Evolutionary conservation across 1,139 yeast species (phyloP), one percentile per base, ranked within the genome.

Genomic region (Hemisphaericaspora subhashii): DNA sequence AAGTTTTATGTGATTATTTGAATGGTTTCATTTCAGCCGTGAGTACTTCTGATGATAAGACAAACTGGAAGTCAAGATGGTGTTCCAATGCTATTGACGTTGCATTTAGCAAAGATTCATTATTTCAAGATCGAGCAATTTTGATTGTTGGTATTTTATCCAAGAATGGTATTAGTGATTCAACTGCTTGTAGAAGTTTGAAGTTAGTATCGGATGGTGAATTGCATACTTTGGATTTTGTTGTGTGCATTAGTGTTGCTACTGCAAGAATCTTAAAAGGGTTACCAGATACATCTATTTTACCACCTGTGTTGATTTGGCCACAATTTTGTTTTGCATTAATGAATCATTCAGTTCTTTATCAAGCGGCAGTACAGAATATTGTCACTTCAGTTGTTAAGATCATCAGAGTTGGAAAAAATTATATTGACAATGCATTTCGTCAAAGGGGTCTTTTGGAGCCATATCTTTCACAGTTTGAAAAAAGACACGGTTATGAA

Each of bases 111-210:
- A 61, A 66, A 11, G 72, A 73, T 23, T 79, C 90, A 0, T 74
- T 82, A 18, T 70, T 87, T 41, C 90, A 87, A 54, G 78, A 81
- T 7, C 70, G 95, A 40, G 88, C 94, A 0, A 66, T 86, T 41
- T 67, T 87, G 47, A 74, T 86, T 5, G 72, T 86, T 22, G 95
- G 96, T 27, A 79, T 84, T 33, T 59, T 87, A 32, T 75, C 88
- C 0, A 79, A 77, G 46, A 62, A 68, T 14, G 89, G 89, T 24
- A 76, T 84, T 13, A 76, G 77, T 37, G 87, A 82, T 52, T 67
- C 73, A 5, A 66, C 84, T 12, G 80, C 86, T 1, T 62, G 78
- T 33, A 72, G 71, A 38, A 63, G 77, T 10, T 53, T 64, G 44
- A 68, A 58, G 40, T 46, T 66, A 40, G 57, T 58, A 28, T 40